phyloP scores from a whole-genome alignment of 148 eudicot genomes.

The Nepenthes gracilis region DNA sequence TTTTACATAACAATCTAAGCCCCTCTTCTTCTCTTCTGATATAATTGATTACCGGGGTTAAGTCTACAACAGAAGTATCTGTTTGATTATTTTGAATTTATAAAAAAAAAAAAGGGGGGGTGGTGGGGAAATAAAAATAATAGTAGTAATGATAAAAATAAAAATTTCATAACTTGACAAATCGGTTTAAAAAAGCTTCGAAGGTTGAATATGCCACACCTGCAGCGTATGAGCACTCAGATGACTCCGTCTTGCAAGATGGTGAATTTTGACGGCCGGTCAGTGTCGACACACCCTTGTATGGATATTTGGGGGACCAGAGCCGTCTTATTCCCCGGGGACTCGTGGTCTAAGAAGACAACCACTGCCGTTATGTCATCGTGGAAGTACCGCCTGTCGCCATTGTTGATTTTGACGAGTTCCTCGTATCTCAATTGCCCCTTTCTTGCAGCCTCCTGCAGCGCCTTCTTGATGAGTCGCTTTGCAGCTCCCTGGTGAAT shows the following conservation, averaged over 20 bases:
- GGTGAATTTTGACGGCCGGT: conserved; percentile 37
- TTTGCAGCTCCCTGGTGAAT: conserved; percentile 51
- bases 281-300: conserved; percentile 35
- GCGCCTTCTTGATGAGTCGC: conserved; percentile 38
- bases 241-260: conserved; percentile 8
- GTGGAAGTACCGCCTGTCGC: conserved; percentile 41
- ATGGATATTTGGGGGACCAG: conserved; percentile 30
- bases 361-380: conserved; percentile 70
- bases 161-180: too few relatives aligned
- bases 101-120: too few relatives aligned
- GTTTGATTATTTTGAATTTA: too few relatives aligned
- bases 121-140: too few relatives aligned
- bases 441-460: conserved; percentile 38
- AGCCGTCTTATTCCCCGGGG: conserved; percentile 5
- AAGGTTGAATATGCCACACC: too few relatives aligned
- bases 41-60: too few relatives aligned
- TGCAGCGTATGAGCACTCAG: too few relatives aligned
- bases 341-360: conserved; percentile 44
- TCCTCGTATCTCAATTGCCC: conserved; percentile 25
- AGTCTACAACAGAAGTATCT: too few relatives aligned
- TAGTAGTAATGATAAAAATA: too few relatives aligned
- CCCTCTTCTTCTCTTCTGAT: too few relatives aligned
- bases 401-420: conserved; percentile 25
- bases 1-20: too few relatives aligned
- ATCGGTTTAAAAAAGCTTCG: too few relatives aligned